Evolutionary conservation across 202 grass and related monocot species (phyloP).

Genomic region (Brachypodium distachyon): DNA sequence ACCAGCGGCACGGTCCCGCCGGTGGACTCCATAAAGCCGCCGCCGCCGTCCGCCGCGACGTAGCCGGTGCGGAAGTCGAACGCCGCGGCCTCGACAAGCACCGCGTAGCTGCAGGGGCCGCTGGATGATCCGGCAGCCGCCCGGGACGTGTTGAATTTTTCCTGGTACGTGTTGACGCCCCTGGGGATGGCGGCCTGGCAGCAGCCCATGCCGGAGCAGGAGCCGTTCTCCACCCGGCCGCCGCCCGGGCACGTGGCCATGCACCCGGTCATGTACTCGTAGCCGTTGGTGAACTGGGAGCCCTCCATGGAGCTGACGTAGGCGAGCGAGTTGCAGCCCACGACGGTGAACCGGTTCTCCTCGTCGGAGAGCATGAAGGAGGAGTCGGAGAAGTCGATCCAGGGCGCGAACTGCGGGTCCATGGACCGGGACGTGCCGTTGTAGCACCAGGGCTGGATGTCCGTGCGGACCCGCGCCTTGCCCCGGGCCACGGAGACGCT

Average conservation of each 20-base stretch:
- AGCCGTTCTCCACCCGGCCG: conserved; percentile 17
- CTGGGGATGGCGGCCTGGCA: conserved; percentile 50
- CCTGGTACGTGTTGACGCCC: conserved; percentile 22
- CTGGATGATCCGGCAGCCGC: not conserved
- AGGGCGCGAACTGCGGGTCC: not conserved
- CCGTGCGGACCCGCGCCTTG: not conserved
- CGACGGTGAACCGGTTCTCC: conserved; percentile 32
- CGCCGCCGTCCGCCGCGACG: conserved; percentile 14
- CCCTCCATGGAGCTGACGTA: not conserved
- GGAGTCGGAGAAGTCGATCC: not conserved
- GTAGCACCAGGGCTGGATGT: conserved; percentile 28
- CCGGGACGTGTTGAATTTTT: conserved; percentile 23
- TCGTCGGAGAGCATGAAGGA: conserved; percentile 17
- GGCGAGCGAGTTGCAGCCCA: conserved; percentile 44
- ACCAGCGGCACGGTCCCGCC: conserved; percentile 26
- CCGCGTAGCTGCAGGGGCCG: conserved; percentile 42
- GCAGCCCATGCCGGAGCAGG: conserved; percentile 56
- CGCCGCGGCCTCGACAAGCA: conserved; percentile 7
- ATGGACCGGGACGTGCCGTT: not conserved
- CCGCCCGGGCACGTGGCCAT: conserved; percentile 17
- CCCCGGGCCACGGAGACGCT: not conserved
- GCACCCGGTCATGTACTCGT: conserved; percentile 29
- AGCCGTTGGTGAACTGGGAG: not conserved
- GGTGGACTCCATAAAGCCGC: conserved; percentile 3
- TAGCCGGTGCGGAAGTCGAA: conserved; percentile 30